A percentile compares a stretch with the other conserved stretches of the same genome.
Conservation (phyloP, 805 yeast genomes). For the Candida krabiensis region DNA sequence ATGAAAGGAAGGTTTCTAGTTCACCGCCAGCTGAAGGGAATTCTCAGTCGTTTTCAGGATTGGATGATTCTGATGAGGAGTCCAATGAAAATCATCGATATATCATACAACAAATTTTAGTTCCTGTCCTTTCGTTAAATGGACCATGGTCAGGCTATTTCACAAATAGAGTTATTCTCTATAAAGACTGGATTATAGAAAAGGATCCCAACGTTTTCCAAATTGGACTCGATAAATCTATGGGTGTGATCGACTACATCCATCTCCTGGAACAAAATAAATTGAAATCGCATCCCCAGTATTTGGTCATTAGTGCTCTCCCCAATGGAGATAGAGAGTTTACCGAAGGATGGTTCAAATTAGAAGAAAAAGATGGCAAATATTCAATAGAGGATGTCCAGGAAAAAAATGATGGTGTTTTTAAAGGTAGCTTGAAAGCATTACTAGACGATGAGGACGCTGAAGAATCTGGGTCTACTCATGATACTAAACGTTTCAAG, state of each 20-base stretch:
- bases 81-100: constrained; percentile 5
- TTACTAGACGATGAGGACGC: too few relatives aligned
- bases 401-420: constrained; percentile 1
- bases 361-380: constrained; percentile 10
- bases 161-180: constrained; percentile 30
- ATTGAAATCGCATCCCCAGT: constrained; percentile 27
- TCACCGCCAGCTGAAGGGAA: constrained; percentile 3
- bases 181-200: constrained; percentile 31
- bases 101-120: constrained; percentile 31
- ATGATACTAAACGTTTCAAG: too few relatives aligned
- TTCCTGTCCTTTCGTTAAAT: constrained; percentile 30
- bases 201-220: constrained; percentile 1
- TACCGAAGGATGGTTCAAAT: constrained; percentile 18
- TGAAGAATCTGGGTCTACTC: too few relatives aligned
- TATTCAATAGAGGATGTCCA: constrained; percentile 15
- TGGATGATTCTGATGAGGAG: constrained; percentile 8
- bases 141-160: constrained; percentile 28
- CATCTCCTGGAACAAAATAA: constrained; percentile 16
- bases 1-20: neutral
- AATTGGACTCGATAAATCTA: constrained; percentile 13
- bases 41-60: constrained; percentile 6
- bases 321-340: constrained; percentile 14
- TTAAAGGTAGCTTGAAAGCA: too few relatives aligned
- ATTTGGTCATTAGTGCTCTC: constrained; percentile 14
- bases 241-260: constrained; percentile 24